Evolutionary conservation across 768 basidiomycete species (phyloP), one percentile per base, ranked within the genome.

Genomic region (Leccinum boreale): DNA sequence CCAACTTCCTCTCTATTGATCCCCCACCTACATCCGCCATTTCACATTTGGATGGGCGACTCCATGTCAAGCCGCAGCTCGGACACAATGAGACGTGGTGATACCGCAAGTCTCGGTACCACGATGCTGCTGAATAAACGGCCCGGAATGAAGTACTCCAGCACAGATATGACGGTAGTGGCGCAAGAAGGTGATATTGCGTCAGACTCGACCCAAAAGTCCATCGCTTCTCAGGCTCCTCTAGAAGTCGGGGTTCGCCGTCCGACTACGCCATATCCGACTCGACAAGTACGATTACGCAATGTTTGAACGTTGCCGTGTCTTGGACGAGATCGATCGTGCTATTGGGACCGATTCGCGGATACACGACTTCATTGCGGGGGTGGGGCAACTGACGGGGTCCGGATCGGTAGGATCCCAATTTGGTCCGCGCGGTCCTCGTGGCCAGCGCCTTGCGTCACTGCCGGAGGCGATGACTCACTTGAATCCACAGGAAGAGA

Each of bases 1-100:
- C 93, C 75, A 94, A 88, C 67, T 90, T 92, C 73, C 73, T 94
- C 28, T 94, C 93, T 3, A 28, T 28, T 61, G 92, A 95, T 69
- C 90, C 92, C 21, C 88, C 87, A 11, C 86, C 86, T 35, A 74
- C 69, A 42, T 67, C 62, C 36, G 63, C 70, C 39, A 56, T 70
- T 19, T 64, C 64, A 39, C 65, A 64, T 11, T 36, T 62, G 47
- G 59, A 63, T 8, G 62, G 52, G 14, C 58, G 60, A 17, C 63
- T 69, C 6, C 63, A 56, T 12, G 59, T 57, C 23, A 71, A 67
- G 56, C 67, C 70, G 2, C 66, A 67, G 35, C 53, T 63, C 3
- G 61, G 59, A n/a, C 65, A 63, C 46, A 67, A 58, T 47, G 62
- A 65, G 49, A 64, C 65, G 9, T 67, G 72, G 70, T 23, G 23